phyloP scores from a whole-genome alignment of 2,329 filamentous ascomycete genomes.

The Trichoderma gracile region DNA sequence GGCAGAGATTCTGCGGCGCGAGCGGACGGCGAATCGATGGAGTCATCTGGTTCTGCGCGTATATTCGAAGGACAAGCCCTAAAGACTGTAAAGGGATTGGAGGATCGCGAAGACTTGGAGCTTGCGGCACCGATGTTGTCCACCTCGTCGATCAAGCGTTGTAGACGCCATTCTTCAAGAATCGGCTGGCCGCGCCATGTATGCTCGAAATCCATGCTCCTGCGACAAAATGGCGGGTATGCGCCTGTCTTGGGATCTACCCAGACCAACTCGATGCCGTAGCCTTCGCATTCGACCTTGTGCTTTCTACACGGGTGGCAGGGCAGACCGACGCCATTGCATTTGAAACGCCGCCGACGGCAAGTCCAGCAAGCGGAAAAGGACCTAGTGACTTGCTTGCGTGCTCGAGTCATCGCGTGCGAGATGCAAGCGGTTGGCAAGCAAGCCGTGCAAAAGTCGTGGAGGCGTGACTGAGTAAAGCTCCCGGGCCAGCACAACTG shows the following conservation, averaged over 20 bases:
- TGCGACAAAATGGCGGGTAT: conserved; percentile 5
- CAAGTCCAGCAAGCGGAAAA: conserved; percentile 18
- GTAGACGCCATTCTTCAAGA: background rate
- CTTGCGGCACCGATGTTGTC: background rate
- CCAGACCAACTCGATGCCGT: conserved; percentile 13
- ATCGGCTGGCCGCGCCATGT: conserved; percentile 12
- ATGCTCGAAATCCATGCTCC: conserved; percentile 11
- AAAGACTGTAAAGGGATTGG: conserved; percentile 7
- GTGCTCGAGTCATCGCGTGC: conserved; percentile 3
- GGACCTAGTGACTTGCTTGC: conserved; percentile 17
- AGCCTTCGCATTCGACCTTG: conserved; percentile 11
- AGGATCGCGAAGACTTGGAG: background rate
- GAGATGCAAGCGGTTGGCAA: background rate
- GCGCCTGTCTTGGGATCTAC: conserved; percentile 16
- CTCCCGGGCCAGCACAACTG: too few species aligned
- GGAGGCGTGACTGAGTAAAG: too few species aligned
- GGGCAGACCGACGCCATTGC: conserved; percentile 6
- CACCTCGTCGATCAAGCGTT: conserved; percentile 7
- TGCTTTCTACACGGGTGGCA: conserved; percentile 11
- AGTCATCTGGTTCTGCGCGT: background rate
- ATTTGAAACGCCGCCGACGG: conserved; percentile 18
- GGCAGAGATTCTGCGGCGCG: background rate
- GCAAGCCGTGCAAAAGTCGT: too few species aligned
- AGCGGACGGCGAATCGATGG: background rate
- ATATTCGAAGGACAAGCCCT: background rate